A percentile compares a stretch with the other conserved stretches of the same genome.
phyloP scores from a whole-genome alignment of 768 basidiomycete genomes.

The Suillus paluster region DNA sequence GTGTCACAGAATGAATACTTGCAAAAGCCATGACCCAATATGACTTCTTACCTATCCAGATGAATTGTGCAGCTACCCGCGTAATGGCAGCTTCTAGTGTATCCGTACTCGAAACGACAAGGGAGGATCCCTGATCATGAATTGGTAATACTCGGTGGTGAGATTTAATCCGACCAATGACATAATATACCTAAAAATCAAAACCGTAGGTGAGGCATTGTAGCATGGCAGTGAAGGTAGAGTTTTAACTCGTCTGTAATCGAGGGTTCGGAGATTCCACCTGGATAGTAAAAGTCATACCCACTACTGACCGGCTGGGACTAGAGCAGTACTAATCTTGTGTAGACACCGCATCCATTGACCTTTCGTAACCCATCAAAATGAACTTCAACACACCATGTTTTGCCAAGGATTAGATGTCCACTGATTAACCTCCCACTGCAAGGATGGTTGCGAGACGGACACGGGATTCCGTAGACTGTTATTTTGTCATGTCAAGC shows the following conservation, averaged over 20 bases:
- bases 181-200: constrained; percentile 4
- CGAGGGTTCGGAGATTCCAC: neutral
- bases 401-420: neutral
- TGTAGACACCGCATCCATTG: neutral
- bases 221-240: neutral
- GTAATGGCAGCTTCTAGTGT: neutral
- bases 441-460: neutral
- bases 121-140: neutral
- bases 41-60: constrained; percentile 1
- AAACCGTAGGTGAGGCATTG: neutral
- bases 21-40: neutral
- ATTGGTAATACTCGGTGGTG: neutral
- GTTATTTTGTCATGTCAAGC: neutral
- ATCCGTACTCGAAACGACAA: neutral
- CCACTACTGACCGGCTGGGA: neutral
- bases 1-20: neutral
- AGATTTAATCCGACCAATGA: constrained; percentile 1
- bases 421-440: neutral
- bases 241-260: neutral
- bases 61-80: neutral
- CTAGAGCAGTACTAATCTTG: neutral
- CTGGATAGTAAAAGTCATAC: neutral
- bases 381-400: neutral
- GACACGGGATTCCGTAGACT: neutral
- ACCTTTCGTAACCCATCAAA: neutral